phyloP scores from a whole-genome alignment of 495 filamentous ascomycete genomes.

The Chaetomium tenue region DNA sequence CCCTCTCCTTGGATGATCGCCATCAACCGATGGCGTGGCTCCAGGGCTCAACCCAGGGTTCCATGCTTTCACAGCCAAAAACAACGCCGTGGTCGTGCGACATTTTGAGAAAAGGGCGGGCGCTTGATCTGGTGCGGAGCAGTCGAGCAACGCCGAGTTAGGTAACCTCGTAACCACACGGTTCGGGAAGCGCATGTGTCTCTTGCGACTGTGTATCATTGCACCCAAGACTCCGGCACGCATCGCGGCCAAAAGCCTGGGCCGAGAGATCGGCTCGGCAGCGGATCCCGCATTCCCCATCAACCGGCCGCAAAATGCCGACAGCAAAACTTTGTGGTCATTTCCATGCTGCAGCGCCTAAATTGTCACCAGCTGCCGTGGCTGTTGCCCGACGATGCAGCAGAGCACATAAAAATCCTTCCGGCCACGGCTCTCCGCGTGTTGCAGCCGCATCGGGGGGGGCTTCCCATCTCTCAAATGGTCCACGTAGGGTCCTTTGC shows the following conservation, averaged over 20 bases:
- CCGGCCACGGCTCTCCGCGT: neutral
- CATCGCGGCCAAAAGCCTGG: neutral
- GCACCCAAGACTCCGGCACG: neutral
- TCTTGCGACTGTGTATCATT: too few species aligned
- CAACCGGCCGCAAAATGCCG: constrained; percentile 16
- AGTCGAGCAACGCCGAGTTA: too few species aligned
- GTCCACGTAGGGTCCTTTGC: neutral
- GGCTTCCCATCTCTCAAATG: neutral
- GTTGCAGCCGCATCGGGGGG: neutral
- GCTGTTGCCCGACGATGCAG: constrained; percentile 4
- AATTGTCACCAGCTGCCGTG: constrained; percentile 15
- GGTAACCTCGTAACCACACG: too few species aligned
- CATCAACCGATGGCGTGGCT: neutral
- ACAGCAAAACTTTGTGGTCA: constrained; percentile 4
- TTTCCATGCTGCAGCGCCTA: constrained; percentile 12
- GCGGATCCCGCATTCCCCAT: neutral
- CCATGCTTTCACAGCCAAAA: neutral
- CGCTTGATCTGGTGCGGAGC: too few species aligned
- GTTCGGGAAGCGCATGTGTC: too few species aligned
- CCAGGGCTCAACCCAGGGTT: neutral
- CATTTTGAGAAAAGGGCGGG: neutral
- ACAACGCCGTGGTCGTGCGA: neutral
- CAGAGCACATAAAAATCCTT: neutral
- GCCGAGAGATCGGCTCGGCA: constrained; percentile 1
- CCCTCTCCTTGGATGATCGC: neutral